Percentiles rank a stretch among this genome's conserved stretches.
These are phyloP conservation scores for Skeletonema costatum DNA, from an alignment of 108 stramenopile species.

Conservation along the genomic window DNA sequence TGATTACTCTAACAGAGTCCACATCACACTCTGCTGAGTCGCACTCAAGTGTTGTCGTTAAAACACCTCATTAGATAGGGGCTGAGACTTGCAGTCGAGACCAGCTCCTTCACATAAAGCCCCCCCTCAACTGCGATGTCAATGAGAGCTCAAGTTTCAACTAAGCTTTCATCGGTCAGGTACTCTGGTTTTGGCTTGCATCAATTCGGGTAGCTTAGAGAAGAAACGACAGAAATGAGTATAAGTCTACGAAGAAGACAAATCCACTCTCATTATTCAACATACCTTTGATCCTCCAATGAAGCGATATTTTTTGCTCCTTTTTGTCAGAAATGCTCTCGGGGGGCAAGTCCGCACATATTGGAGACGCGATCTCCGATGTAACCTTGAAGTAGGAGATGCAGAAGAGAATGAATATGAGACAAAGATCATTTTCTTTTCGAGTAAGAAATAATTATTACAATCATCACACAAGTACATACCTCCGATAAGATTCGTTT, in stretches of 20 bases:
- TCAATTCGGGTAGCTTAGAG: conserved; percentile 39
- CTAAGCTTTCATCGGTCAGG: conserved; percentile 29
- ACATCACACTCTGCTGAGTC: conserved; percentile 58
- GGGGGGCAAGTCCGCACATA: conserved; percentile 43
- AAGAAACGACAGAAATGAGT: conserved; percentile 34
- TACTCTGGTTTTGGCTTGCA: conserved; percentile 38
- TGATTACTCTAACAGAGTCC: conserved; percentile 57
- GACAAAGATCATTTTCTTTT: not conserved
- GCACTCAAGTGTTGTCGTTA: conserved; percentile 51
- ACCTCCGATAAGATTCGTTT: conserved; percentile 53
- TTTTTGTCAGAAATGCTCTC: conserved; percentile 48
- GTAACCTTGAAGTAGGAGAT: not conserved
- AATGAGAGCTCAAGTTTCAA: conserved; percentile 22
- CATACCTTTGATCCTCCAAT: conserved; percentile 41
- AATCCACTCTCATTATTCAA: conserved; percentile 5
- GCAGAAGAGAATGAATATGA: not conserved
- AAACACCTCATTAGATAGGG: conserved; percentile 16
- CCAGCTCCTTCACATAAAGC: conserved; percentile 44
- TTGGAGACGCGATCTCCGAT: conserved; percentile 12
- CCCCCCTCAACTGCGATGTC: conserved; percentile 38
- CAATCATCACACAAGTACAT: conserved; percentile 69
- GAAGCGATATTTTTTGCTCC: conserved; percentile 56
- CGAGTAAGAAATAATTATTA: not conserved
- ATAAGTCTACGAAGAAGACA: not conserved
- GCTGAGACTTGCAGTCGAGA: conserved; percentile 34